Conservation (phyloP, 2,329 filamentous ascomycete genomes). For the Colletotrichum sp. region DNA sequence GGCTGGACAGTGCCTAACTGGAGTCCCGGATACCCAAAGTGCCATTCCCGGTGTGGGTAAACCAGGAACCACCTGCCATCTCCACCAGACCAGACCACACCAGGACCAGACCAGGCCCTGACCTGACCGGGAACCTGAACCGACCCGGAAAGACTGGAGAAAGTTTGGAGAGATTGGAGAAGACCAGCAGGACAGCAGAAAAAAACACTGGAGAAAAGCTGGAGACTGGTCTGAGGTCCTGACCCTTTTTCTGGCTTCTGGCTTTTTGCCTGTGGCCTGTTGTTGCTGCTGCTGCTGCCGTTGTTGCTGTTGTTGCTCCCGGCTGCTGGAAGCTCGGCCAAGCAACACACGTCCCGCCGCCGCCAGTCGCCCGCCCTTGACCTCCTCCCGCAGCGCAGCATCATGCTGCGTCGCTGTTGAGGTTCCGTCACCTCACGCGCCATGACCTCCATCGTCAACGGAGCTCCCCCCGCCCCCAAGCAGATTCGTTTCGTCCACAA, state of each 20-base stretch:
- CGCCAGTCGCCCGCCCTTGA: slow-evolving; percentile 2
- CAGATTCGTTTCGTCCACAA: slow-evolving; percentile 83
- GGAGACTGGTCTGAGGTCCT: background rate
- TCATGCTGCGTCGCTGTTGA: slow-evolving; percentile 19
- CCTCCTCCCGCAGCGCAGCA: slow-evolving; percentile 15
- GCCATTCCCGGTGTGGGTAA: background rate
- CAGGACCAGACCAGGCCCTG: background rate
- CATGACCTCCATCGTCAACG: slow-evolving; percentile 39
- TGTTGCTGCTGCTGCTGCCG: background rate
- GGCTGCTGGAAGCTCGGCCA: background rate
- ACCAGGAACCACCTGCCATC: slow-evolving; percentile 7
- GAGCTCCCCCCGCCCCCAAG: slow-evolving; percentile 51
- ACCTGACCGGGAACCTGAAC: background rate
- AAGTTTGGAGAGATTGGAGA: background rate
- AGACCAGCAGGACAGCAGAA: background rate
- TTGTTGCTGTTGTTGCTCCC: background rate
- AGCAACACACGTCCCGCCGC: background rate
- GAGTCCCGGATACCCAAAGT: background rate
- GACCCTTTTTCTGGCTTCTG: background rate
- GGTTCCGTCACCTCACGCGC: slow-evolving; percentile 17
- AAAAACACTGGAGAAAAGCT: background rate
- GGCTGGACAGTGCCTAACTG: background rate
- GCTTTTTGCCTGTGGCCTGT: background rate
- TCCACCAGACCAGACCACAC: background rate
- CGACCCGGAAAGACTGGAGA: background rate